Evolutionary conservation across 768 basidiomycete species (phyloP).

Genomic region (Tricholoma sp.): DNA sequence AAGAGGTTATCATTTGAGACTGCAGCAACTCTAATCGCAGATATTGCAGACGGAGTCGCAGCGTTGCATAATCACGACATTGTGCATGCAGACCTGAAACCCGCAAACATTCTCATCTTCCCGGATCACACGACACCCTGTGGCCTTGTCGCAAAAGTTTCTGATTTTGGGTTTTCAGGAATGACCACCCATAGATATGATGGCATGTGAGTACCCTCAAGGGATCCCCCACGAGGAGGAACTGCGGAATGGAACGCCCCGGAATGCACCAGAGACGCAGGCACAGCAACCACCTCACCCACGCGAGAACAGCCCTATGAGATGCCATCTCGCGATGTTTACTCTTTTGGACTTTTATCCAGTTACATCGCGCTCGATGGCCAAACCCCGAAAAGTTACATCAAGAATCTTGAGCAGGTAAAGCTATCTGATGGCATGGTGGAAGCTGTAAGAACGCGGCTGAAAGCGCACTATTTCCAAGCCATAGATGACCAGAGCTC

Average conservation of each 20-base stretch:
- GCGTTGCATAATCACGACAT: constrained; percentile 1
- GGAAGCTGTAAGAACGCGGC: not conserved
- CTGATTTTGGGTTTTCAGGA: constrained; percentile 5
- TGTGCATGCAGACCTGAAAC: constrained; percentile 5
- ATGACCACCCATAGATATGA: not conserved
- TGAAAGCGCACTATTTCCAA: not conserved
- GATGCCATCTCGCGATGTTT: constrained; percentile 1
- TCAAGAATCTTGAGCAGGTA: not conserved
- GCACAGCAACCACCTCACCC: too few species aligned
- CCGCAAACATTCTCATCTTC: constrained; percentile 3
- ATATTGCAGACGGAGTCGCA: constrained; percentile 3
- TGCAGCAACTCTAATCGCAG: not conserved
- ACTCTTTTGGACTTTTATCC: constrained; percentile 3
- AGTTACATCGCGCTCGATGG: constrained; percentile 4
- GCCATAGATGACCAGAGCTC: not conserved
- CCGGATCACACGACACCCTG: not conserved
- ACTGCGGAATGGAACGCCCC: constrained; percentile 4
- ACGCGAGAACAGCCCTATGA: too few species aligned
- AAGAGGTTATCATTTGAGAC: not conserved
- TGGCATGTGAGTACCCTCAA: not conserved
- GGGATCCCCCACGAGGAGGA: constrained; percentile 2
- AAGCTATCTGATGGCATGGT: not conserved
- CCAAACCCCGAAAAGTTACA: not conserved
- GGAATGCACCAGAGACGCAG: not conserved
- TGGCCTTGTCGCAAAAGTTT: constrained; percentile 1